Conservation (phyloP, 805 yeast species). For the Candida mattraensis region DNA sequence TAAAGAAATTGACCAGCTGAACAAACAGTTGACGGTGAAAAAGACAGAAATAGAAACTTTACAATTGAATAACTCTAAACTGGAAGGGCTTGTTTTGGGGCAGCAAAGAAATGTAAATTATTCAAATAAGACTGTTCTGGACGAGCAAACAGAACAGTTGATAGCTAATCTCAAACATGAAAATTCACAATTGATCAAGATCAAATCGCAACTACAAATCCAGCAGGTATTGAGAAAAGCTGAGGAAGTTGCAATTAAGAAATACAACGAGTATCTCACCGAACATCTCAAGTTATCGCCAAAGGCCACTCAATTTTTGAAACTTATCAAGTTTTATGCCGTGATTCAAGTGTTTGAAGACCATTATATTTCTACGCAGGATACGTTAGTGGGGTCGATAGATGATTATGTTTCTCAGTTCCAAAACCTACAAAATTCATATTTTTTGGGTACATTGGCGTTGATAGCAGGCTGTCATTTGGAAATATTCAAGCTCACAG, state of each 20-base stretch:
- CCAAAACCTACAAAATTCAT: constrained; percentile 8
- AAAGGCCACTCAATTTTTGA: constrained; percentile 6
- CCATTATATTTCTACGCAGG: constrained; percentile 1
- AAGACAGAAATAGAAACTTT: constrained; percentile 23
- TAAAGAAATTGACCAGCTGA: constrained; percentile 34
- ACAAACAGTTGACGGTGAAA: constrained; percentile 17
- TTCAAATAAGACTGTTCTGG: neutral
- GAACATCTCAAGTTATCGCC: constrained; percentile 2
- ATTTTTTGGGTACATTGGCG: constrained; percentile 3
- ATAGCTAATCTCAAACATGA: constrained; percentile 17
- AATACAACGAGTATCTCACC: constrained; percentile 6
- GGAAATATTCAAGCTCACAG: constrained; percentile 6
- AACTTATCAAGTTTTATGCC: constrained; percentile 11
- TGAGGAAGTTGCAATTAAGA: constrained; percentile 11
- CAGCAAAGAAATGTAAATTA: constrained; percentile 2
- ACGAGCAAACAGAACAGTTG: constrained; percentile 5
- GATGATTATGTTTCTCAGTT: constrained; percentile 15
- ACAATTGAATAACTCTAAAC: constrained; percentile 28
- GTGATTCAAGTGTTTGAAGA: constrained; percentile 8
- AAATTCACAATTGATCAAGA: constrained; percentile 15
- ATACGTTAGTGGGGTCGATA: neutral
- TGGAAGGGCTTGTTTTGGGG: constrained; percentile 32
- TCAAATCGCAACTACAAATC: constrained; percentile 11
- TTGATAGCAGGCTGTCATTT: constrained; percentile 5
- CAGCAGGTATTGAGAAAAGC: constrained; percentile 9